Base-by-base conservation (phyloP, 345 rosid genomes). In the Adansonia digitata region DNA sequence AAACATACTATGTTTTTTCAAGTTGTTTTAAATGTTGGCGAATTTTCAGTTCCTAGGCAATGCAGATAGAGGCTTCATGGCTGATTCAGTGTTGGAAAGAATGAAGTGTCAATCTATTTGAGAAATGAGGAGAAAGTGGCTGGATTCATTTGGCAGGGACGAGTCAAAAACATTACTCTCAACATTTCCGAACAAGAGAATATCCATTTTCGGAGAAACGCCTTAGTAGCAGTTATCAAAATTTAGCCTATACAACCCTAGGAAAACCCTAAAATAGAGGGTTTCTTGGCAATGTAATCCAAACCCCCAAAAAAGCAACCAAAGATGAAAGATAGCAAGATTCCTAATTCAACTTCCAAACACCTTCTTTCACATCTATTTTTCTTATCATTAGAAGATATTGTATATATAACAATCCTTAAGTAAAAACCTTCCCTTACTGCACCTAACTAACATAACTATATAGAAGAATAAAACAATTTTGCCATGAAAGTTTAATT, bases 331-430 rank as follows among this genome's bases (percentile, higher is more conserved):
- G 24, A 55, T 72, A 40, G 37, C 73, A 10, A 69, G 40, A 56
- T 10, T 40, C 26, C 67, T 24, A 7, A 72, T 55, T 73, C 67
- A 73, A 59, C 27, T 64, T 42, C 65, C 67, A 72, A 40, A 22
- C 34, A 72, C 13, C 35, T 17, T 60, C 35, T 31, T 37, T 64
- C 9, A 62, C 43, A 18, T 34, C 14, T 34, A 18, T 62, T 62
- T 67, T 67, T 39, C 45, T 45, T 22, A 3, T 22, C 46, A 39
- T 10, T 65, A 61, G 26, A 39, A 39, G 10, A 10, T 40, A n/a
- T 65, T 22, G 27, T 12, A 22, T 24, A 13, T 12, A 43, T 43
- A 66, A 5, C 24, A 69, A 48, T 48, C 59, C 24, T 29, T 26
- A 29, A 49, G 24, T 29, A 69, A 46, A 48, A 46, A 9, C 29